Evolutionary conservation across 805 yeast genomes (phyloP).

Genomic region (Komagataella populi): DNA sequence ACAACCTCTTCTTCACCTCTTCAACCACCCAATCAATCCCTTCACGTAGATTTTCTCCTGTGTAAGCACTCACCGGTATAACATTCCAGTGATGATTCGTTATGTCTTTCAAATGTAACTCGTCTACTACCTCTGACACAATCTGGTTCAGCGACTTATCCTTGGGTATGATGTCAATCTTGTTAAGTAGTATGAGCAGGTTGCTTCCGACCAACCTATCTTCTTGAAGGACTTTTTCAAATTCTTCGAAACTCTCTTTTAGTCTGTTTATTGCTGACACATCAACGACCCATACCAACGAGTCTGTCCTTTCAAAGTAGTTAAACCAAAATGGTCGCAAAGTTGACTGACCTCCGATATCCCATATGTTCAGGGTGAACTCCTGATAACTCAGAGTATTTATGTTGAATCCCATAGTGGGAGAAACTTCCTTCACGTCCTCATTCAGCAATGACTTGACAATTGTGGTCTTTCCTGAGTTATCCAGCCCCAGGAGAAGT

Average conservation of each 20-base stretch:
- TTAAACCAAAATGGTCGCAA: conserved; percentile 87
- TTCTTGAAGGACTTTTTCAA: conserved; percentile 46
- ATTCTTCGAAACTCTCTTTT: conserved; percentile 50
- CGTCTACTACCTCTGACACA: conserved; percentile 6
- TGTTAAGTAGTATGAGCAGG: conserved; percentile 60
- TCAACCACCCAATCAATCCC: conserved; percentile 29
- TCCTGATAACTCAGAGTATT: conserved; percentile 29
- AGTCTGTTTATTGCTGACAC: conserved; percentile 45
- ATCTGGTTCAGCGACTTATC: conserved; percentile 3
- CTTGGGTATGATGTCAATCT: conserved; percentile 40
- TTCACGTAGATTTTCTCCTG: conserved; percentile 23
- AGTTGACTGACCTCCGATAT: conserved; percentile 82
- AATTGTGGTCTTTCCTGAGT: conserved; percentile 84
- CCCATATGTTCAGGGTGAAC: conserved; percentile 51
- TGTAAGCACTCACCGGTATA: conserved; percentile 33
- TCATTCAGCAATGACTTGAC: conserved; percentile 42
- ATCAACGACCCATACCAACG: conserved; percentile 81
- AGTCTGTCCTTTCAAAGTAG: conserved; percentile 74
- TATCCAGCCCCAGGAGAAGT: conserved; percentile 74
- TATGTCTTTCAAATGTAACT: conserved; percentile 19
- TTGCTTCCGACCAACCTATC: conserved; percentile 60
- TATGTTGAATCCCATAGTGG: conserved; percentile 86
- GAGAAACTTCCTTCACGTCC: conserved; percentile 47
- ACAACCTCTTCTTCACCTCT: conserved; percentile 25
- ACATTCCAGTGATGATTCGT: conserved; percentile 26